These are phyloP conservation scores for Fusarium pseudograminearum DNA, from an alignment of 2,329 filamentous ascomycete species.

Conservation along the genomic window DNA sequence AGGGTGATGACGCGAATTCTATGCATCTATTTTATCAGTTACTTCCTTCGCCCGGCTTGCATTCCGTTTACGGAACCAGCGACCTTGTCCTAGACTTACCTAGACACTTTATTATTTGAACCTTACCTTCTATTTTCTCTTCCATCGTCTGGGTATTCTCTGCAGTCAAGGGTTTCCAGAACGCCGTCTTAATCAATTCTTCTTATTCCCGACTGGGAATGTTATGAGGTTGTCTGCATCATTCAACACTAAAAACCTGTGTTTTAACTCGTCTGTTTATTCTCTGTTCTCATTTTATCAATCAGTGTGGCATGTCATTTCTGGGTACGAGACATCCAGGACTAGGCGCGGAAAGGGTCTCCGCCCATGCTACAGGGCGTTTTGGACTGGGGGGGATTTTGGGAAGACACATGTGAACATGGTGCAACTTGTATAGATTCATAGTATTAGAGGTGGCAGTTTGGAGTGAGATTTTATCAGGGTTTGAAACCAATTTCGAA, in stretches of 20 bases:
- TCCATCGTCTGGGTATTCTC: slow-evolving; percentile 47
- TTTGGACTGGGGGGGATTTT: slow-evolving; percentile 46
- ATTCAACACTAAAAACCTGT: slow-evolving; percentile 32
- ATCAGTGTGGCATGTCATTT: slow-evolving; percentile 47
- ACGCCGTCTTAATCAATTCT: slow-evolving; percentile 43
- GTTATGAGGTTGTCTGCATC: slow-evolving; percentile 35
- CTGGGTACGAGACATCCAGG: slow-evolving; percentile 48
- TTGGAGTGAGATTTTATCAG: slow-evolving; percentile 45
- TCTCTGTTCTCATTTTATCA: slow-evolving; percentile 39
- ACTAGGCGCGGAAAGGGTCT: slow-evolving; percentile 45
- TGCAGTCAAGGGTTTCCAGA: slow-evolving; percentile 40
- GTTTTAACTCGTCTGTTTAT: slow-evolving; percentile 29
- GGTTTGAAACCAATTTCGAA: slow-evolving; percentile 37
- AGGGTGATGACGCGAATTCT: slow-evolving; percentile 41
- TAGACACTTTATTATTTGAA: slow-evolving; percentile 49
- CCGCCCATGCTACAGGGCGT: slow-evolving; percentile 49
- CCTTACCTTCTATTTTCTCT: slow-evolving; percentile 42
- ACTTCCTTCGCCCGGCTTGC: slow-evolving; percentile 38
- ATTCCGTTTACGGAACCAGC: slow-evolving; percentile 43
- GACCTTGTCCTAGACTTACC: slow-evolving; percentile 46
- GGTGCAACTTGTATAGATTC: slow-evolving; percentile 50
- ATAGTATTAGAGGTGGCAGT: slow-evolving; percentile 49
- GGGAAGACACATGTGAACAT: slow-evolving; percentile 49
- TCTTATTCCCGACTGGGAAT: slow-evolving; percentile 37
- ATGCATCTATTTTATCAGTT: slow-evolving; percentile 43